A percentile compares a stretch with the other conserved stretches of the same genome.
phyloP scores from a whole-genome alignment of 305 asterid species.

The Coffea humblotiana region DNA sequence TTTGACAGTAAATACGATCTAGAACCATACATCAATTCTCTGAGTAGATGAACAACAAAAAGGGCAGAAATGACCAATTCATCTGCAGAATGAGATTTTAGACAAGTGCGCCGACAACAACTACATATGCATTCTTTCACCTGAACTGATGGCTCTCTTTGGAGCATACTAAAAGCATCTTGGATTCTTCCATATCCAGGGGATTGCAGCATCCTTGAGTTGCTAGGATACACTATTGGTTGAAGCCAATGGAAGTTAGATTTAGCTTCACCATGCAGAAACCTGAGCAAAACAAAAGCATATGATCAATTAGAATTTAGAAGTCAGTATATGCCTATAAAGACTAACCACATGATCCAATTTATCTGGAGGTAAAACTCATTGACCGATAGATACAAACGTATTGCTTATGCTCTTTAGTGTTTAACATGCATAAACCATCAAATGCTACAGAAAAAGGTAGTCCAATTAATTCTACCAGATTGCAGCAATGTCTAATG shows the following conservation, averaged over 20 bases:
- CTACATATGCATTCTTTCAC: constrained; percentile 20
- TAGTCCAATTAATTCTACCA: background rate
- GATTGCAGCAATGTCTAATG: no score
- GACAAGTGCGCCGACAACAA: background rate
- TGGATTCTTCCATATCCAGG: constrained; percentile 41
- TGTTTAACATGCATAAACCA: background rate
- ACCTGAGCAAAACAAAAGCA: constrained; percentile 32
- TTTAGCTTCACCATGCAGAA: constrained; percentile 34
- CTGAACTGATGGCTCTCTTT: constrained; percentile 46
- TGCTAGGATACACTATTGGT: constrained; percentile 15
- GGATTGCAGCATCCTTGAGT: constrained; percentile 31
- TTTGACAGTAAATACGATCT: background rate
- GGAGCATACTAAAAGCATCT: constrained; percentile 48
- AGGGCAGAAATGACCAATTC: no score
- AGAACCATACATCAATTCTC: background rate
- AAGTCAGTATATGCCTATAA: background rate
- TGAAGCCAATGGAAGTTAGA: constrained; percentile 26
- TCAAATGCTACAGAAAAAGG: background rate
- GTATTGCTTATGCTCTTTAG: no score
- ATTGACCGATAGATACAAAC: background rate
- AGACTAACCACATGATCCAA: background rate
- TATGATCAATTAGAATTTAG: background rate
- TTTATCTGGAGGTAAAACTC: background rate
- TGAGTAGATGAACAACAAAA: background rate
- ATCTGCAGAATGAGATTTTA: background rate